A percentile compares a stretch with the other conserved stretches of the same genome.
These are phyloP conservation scores for Microdochium nivale DNA, from an alignment of 2,329 filamentous ascomycete genomes.

Conservation along the genomic window DNA sequence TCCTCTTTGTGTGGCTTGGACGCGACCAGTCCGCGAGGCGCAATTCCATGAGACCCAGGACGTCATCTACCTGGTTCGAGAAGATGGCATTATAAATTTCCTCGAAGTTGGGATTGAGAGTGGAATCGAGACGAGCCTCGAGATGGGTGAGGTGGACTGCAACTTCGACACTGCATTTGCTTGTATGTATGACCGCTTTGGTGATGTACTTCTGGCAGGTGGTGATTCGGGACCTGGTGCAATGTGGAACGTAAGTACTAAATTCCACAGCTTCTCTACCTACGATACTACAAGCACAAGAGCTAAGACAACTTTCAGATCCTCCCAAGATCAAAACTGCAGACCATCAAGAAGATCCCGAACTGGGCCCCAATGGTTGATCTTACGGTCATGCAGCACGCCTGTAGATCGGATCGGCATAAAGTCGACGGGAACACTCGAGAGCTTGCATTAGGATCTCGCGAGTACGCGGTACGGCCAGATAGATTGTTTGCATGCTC, in stretches of 20 bases:
- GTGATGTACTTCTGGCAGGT: conserved; percentile 72
- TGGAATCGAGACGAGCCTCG: conserved; percentile 43
- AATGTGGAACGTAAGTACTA: conserved; percentile 55
- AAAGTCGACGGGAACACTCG: conserved; percentile 24
- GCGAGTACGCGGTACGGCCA: conserved; percentile 16
- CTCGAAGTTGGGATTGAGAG: conserved; percentile 56
- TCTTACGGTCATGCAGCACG: conserved; percentile 7
- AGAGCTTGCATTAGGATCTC: conserved; percentile 36
- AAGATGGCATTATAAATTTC: conserved; percentile 75
- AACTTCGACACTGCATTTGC: conserved; percentile 79
- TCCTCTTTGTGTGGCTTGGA: conserved; percentile 79
- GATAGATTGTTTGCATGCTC: conserved; percentile 60
- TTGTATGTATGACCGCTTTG: conserved; percentile 56
- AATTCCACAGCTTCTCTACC: conserved; percentile 3
- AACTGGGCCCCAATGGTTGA: conserved; percentile 3
- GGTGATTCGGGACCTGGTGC: conserved; percentile 73
- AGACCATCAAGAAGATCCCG: conserved; percentile 5
- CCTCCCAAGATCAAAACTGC: conserved; percentile 3
- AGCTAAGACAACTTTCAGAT: conserved; percentile 19
- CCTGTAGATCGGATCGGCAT: conserved; percentile 31
- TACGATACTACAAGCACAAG: conserved; percentile 29
- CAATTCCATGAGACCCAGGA: conserved; percentile 58
- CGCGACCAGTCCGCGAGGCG: conserved; percentile 61
- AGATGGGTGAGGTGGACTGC: conserved; percentile 58
- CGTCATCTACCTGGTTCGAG: conserved; percentile 75